Evolutionary conservation across 2,329 filamentous ascomycete genomes (phyloP), one percentile per base, ranked within the genome.

Genomic region (Pseudopyricularia cyperi): DNA sequence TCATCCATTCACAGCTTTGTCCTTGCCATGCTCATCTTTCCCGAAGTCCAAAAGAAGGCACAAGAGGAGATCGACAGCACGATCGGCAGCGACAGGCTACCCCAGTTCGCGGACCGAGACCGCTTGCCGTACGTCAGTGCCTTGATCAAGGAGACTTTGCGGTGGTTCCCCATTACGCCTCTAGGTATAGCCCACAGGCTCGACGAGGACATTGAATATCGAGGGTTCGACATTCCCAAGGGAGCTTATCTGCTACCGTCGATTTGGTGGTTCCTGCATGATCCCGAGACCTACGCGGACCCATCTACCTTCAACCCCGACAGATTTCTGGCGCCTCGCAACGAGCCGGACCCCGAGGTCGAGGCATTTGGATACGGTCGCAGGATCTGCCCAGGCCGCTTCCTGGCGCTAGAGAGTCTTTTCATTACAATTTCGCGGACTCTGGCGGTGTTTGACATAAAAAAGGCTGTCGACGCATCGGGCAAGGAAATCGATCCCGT

Each of bases 401-500:
- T 65, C 32, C 60, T 77, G 15, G 74, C 74, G 0, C 71, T 76
- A 56, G 69, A 73, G 52, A 71, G 72, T 17, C 68, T 74, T 0
- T 73, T 60, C 3, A 63, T 66, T 30, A 54, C 60, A 2, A 39
- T 64, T 19, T 69, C 71, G 55, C 67, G 54, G 8, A 55, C 64
- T 30, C 51, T 65, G 6, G 61, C 63, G 0, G 63, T 59, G 1
- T 50, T 61, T 28, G 57, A 64, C 17, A 55, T 66, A 11, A n/a
- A 15, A 6, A 19, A 30, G 19, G 33, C 33, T 9, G 15, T 9
- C 11, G 33, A 34, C 15, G 33, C 33, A 34, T 9, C 11, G 11
- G 33, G 33, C 33, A 34, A 34, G 11, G 33, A 12, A 15, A 34
- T 34, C 8, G 33, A 34, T 9, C 33, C 33, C 15, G 33, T 15